Percentiles rank a stretch among this genome's conserved stretches.
Conservation (phyloP, 176 grass and related monocot species). For the Urochloa ruziziensis region DNA sequence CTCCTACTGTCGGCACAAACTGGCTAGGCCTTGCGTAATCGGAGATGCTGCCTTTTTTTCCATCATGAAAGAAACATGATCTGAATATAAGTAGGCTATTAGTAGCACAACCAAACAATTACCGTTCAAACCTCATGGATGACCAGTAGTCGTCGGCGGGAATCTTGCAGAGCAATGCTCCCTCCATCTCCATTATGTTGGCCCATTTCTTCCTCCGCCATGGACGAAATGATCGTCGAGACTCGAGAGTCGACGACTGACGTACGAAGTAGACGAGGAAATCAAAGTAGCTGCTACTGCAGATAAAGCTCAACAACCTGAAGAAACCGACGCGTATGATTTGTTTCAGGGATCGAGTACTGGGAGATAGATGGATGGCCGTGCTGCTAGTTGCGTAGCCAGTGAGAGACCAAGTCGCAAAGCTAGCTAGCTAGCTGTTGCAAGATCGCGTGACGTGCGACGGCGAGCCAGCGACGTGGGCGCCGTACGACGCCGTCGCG, state of each 20-base stretch:
- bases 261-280: conserved; percentile 5
- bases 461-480: not conserved
- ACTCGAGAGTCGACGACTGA: not conserved
- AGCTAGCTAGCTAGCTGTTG: not conserved
- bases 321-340: not conserved
- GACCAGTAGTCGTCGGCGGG: conserved; percentile 8
- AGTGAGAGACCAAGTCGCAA: conserved; percentile 1
- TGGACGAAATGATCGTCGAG: not conserved
- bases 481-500: not conserved
- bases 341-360: not conserved
- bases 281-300: not conserved
- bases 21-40: conserved; percentile 29
- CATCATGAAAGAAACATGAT: conserved; percentile 22
- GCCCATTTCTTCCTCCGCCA: not conserved
- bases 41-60: not conserved
- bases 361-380: not conserved
- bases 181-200: not conserved
- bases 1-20: conserved; percentile 36
- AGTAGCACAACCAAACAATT: not conserved
- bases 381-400: not conserved
- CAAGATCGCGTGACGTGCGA: not conserved
- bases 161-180: conserved; percentile 28
- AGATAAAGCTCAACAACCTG: conserved; percentile 16
- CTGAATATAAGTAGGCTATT: not conserved
- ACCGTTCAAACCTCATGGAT: not conserved